Evolutionary conservation across 768 basidiomycete species (phyloP), one percentile per base, ranked within the genome.

Genomic region (Gloeopeniophorella convolvens): DNA sequence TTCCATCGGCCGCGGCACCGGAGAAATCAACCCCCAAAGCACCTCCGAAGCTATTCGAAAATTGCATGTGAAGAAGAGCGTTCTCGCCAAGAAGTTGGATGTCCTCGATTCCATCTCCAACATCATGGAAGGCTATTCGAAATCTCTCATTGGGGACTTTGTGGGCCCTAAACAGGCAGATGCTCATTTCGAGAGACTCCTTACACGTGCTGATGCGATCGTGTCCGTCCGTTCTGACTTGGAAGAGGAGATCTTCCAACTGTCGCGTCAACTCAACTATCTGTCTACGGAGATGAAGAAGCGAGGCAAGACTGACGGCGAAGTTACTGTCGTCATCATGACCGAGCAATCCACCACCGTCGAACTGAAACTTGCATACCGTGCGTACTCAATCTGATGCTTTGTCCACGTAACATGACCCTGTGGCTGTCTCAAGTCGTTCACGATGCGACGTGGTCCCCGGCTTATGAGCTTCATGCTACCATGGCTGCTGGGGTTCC

Each of bases 401-500:
- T 12, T 36, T 46, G 23, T 18, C 20, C n/a, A n/a, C n/a, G n/a
- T n/a, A n/a, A n/a, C n/a, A n/a, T n/a, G n/a, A n/a, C n/a, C n/a
- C n/a, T n/a, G n/a, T n/a, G n/a, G n/a, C n/a, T 23, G 18, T 23
- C 5, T 15, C 11, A 10, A 80, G 82, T 79, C 42, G 80, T 83
- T 15, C 66, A 61, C 39, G 64, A 72, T 27, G 76, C 74, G 1
- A 62, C 61, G 20, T 83, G 80, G 80, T 61, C 62, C 15, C 76
- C 80, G 2, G 71, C 70, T 2, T 83, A 83, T 56, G 81, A 83
- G 54, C 70, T 84, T 0, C 74, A 79, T 50, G 78, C 79, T 2
- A 69, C 68, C 0, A 58, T 16, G 62, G 72, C 44, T 60, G 68
- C 51, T 15, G 74, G 73, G 0, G 70, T 73, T 49, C 71, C 74